Evolutionary conservation across 768 basidiomycete genomes (phyloP).

Genomic region (Leucocoprinus birnbaumii): DNA sequence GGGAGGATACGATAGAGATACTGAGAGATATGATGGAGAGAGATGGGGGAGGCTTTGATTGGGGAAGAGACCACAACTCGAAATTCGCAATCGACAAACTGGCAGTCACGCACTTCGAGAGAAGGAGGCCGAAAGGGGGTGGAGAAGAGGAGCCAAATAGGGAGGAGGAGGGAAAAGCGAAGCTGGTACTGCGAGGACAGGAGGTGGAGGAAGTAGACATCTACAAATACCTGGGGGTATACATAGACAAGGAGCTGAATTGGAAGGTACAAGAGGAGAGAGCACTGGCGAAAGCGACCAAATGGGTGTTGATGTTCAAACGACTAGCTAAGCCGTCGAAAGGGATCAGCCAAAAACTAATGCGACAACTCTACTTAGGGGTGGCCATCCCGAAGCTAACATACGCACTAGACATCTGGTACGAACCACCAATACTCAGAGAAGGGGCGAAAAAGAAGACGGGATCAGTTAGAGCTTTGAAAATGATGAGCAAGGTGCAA

Average conservation of each 20-base stretch:
- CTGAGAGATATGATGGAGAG: slow-evolving; percentile 25
- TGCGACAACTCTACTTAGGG: slow-evolving; percentile 20
- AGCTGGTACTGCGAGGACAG: slow-evolving; percentile 8
- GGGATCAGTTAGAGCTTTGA: slow-evolving; percentile 14
- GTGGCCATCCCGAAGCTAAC: slow-evolving; percentile 23
- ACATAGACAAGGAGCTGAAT: slow-evolving; percentile 18
- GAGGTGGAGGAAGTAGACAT: slow-evolving; percentile 12
- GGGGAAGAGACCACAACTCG: slow-evolving; percentile 24
- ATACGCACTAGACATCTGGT: slow-evolving; percentile 23
- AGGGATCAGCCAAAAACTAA: slow-evolving; percentile 17
- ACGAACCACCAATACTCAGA: slow-evolving; percentile 12
- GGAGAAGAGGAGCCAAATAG: background rate
- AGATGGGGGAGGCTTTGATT: slow-evolving; percentile 21
- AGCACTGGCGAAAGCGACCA: slow-evolving; percentile 13
- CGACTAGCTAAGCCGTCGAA: slow-evolving; percentile 11
- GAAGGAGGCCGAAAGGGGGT: background rate
- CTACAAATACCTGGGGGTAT: slow-evolving; percentile 26
- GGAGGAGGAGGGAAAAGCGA: background rate
- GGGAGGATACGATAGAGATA: slow-evolving; percentile 16
- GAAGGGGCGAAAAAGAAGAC: background rate
- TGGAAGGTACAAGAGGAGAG: slow-evolving; percentile 13
- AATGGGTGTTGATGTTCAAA: slow-evolving; percentile 14
- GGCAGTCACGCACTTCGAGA: slow-evolving; percentile 22
- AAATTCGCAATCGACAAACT: slow-evolving; percentile 29
- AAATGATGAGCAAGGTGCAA: slow-evolving; percentile 16